These are phyloP conservation scores for Pluteus cervinus DNA, from an alignment of 768 basidiomycete genomes.

Conservation along the genomic window DNA sequence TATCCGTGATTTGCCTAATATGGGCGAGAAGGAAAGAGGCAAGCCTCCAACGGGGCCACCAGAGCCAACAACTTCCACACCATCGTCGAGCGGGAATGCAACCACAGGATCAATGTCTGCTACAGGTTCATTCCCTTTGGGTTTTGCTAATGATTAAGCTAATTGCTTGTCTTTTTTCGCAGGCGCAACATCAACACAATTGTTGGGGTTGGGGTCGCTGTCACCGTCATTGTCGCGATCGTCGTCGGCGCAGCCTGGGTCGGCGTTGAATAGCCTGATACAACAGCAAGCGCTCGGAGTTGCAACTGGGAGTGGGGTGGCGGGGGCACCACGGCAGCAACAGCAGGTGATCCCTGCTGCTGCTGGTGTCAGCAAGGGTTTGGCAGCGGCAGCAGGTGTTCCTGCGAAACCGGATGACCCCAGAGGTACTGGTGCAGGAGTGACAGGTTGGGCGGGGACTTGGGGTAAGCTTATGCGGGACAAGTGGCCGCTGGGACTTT, in stretches of 20 bases:
- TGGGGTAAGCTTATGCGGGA: slow-evolving; percentile 71
- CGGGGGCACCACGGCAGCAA: slow-evolving; percentile 5
- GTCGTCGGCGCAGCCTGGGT: slow-evolving; percentile 1
- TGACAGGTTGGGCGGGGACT: slow-evolving; percentile 49
- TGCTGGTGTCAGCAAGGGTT: slow-evolving; percentile 3
- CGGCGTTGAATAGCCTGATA: neutral
- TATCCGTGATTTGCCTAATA: slow-evolving; percentile 81
- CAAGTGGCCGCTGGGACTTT: slow-evolving; percentile 79
- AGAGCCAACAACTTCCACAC: slow-evolving; percentile 12
- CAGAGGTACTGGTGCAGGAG: slow-evolving; percentile 18
- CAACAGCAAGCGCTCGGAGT: neutral
- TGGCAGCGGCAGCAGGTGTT: neutral
- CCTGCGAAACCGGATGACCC: slow-evolving; percentile 10
- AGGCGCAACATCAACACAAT: slow-evolving; percentile 5
- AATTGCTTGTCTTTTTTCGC: slow-evolving; percentile 3
- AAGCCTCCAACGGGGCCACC: slow-evolving; percentile 28
- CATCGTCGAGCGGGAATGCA: slow-evolving; percentile 9
- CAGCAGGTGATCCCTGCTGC: slow-evolving; percentile 8
- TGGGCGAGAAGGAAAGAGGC: slow-evolving; percentile 78
- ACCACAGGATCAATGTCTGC: neutral
- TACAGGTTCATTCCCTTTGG: neutral
- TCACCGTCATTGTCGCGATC: slow-evolving; percentile 3
- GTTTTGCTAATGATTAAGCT: no score
- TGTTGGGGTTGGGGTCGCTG: slow-evolving; percentile 6
- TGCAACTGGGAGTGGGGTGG: neutral